A percentile compares a stretch with the other conserved stretches of the same genome.
Evolutionary conservation across 2,329 filamentous ascomycete genomes (phyloP).

Genomic region (Fusarium sp.): DNA sequence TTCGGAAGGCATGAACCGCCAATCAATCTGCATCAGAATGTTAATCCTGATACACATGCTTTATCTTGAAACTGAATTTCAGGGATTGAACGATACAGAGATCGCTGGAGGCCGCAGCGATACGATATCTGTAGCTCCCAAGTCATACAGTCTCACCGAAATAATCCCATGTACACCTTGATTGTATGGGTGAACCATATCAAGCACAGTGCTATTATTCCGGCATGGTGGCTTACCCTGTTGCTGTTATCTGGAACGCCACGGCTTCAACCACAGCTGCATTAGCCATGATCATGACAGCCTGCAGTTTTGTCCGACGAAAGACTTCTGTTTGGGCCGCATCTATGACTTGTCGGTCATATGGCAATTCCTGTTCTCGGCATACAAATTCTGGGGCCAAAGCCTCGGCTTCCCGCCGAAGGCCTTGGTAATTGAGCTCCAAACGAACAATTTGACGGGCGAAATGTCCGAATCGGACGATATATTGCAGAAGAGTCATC

Average conservation of each 20-base stretch:
- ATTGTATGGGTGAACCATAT: background rate
- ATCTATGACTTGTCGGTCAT: slow-evolving; percentile 17
- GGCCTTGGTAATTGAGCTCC: background rate
- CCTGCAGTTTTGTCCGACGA: background rate
- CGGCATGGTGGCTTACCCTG: background rate
- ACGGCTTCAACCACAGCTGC: background rate
- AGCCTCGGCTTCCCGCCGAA: slow-evolving; percentile 35
- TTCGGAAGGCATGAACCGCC: background rate
- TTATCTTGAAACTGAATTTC: slow-evolving; percentile 18
- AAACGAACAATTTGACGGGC: slow-evolving; percentile 1
- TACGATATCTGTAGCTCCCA: background rate
- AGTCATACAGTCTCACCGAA: background rate
- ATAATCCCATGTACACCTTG: background rate
- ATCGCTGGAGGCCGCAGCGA: background rate
- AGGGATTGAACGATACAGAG: slow-evolving; percentile 8
- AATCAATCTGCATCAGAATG: slow-evolving; percentile 16
- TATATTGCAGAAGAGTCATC: background rate
- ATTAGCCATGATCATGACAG: background rate
- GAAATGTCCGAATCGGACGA: slow-evolving; percentile 19
- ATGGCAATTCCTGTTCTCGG: slow-evolving; percentile 17
- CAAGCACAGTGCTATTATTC: background rate
- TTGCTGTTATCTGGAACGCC: background rate
- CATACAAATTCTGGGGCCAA: slow-evolving; percentile 1
- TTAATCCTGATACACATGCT: slow-evolving; percentile 4
- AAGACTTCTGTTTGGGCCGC: background rate